These are phyloP conservation scores for Trichoderma lentiforme DNA, from an alignment of 2,329 filamentous ascomycete genomes.

Conservation along the genomic window DNA sequence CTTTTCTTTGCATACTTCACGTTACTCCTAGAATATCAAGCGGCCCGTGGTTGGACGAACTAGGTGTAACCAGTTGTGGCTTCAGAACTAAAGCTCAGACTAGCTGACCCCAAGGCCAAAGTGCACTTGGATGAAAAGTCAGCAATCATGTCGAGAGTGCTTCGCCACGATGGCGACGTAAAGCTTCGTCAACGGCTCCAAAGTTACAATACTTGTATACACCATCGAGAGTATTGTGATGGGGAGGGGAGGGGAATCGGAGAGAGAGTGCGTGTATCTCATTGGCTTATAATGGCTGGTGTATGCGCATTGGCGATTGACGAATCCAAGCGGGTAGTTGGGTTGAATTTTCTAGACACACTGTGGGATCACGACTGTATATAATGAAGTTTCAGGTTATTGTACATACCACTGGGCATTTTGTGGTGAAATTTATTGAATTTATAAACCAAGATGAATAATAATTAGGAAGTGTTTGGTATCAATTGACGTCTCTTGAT, in stretches of 20 bases:
- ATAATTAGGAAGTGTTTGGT: background rate
- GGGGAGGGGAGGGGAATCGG: background rate
- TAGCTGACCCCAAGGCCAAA: background rate
- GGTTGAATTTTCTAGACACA: background rate
- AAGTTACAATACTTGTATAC: background rate
- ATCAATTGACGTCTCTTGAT: background rate
- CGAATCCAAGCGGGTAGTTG: background rate
- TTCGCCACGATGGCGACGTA: conserved; percentile 9
- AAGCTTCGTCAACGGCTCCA: background rate
- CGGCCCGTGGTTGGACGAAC: too few species aligned
- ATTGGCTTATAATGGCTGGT: conserved; percentile 1
- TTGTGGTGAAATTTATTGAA: background rate
- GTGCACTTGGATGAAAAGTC: background rate
- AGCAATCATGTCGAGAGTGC: background rate
- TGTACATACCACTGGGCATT: background rate
- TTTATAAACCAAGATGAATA: background rate
- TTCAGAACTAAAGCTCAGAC: background rate
- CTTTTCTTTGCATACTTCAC: background rate
- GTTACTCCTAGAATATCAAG: background rate
- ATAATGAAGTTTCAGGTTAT: background rate
- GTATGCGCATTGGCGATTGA: background rate
- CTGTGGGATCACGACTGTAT: conserved; percentile 1
- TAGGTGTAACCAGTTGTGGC: background rate
- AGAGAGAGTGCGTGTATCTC: background rate
- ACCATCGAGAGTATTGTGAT: background rate